Base-by-base conservation (phyloP, 768 basidiomycete genomes). In the Stropharia rugosoannulata region DNA sequence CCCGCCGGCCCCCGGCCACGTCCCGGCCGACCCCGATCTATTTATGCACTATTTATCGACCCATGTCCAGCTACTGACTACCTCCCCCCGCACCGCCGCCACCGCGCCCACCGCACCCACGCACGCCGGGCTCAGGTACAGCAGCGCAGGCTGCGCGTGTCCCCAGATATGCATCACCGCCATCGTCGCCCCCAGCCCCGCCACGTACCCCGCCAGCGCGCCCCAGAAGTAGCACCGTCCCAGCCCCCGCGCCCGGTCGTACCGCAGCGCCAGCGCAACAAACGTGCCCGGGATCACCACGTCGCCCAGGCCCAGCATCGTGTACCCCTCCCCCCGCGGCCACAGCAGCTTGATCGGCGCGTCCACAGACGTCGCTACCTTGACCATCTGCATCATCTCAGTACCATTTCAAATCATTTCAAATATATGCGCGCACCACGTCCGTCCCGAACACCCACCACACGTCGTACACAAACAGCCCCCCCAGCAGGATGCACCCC, bases 391-490 rank as follows among this genome's bases (percentile, higher is more conserved):
- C 27, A 19, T 53, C 37, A 16, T 51, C 19, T 57, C 19, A 55
- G 46, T 27, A 36, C 19, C 35, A 29, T 36, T 37, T 19, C 22
- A 10, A 39, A 44, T 51, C 19, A 32, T 40, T 27, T 37, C 13
- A 51, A 49, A 15, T 46, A 15, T 46, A 41, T 36, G 22, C 25
- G 75, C 89, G 67, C 68, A 90, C 90, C 71, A 93, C 90, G 64
- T 86, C 81, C 0, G 89, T 90, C 16, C 90, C 90, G 68, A 95
- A 95, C 2, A 95, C 93, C 92, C 92, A 97, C 82, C 87, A 96
- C 39, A 97, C 83, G 67, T 98, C 96, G 67, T 98, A 98, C 40
- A 97, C 44, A 73, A 98, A 93, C 19, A 99, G 75, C 4, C 92
- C 94, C 2, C 81, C 80, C 5, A 99, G 77, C 3, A 98, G 79